Base-by-base conservation (phyloP, 2,329 filamentous ascomycete genomes). In the Aspergillus sp. region DNA sequence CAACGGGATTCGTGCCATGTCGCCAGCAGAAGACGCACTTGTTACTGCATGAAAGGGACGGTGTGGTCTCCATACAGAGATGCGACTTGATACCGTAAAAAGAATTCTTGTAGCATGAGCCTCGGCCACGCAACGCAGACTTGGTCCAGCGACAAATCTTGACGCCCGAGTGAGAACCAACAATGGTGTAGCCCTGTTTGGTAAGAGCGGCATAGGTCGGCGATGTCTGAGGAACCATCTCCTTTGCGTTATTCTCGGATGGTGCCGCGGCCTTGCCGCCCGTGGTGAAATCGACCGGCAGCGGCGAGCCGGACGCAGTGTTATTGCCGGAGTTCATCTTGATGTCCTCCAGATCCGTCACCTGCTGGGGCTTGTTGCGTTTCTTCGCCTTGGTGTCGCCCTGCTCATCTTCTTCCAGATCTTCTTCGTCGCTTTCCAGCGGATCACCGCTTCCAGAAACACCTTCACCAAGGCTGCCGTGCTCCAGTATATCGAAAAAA, bases 11-110 rank as follows among this genome's bases (percentile, higher is more conserved):
- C 0, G 91, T 96, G 33, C 89, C 91, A 55, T 96, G 91, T 5
- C 91, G 80, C 91, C 89, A 98, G 71, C 89, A 98, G 61, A 96
- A 98, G 44, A 98, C 86, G 59, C 91, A 96, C 60, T 98, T 96
- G 67, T 96, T 96, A 41, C 82, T 91, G 69, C 89, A 98, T 7
- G 86, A 93, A 3, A 98, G 74, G 0, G 88, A 94, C 0, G 89
- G 89, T 0, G 89, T 96, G 2, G 89, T 89, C 63, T 98, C 89
- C 91, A 98, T 98, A 61, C 89, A 98, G 40, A 93, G 81, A 54
- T 98, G 91, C 0, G 88, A 95, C 43, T 82, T 77, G 58, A 98
- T 98, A 30, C 89, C 89, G 60, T 98, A 98, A 60, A 98, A 93
- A 0, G 85, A 93, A 61, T 78, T 95, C 55, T 98, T 96, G 71